These are phyloP conservation scores for Pisolithus thermaeus DNA, from an alignment of 1,284 basidiomycete genomes.

Conservation along the genomic window DNA sequence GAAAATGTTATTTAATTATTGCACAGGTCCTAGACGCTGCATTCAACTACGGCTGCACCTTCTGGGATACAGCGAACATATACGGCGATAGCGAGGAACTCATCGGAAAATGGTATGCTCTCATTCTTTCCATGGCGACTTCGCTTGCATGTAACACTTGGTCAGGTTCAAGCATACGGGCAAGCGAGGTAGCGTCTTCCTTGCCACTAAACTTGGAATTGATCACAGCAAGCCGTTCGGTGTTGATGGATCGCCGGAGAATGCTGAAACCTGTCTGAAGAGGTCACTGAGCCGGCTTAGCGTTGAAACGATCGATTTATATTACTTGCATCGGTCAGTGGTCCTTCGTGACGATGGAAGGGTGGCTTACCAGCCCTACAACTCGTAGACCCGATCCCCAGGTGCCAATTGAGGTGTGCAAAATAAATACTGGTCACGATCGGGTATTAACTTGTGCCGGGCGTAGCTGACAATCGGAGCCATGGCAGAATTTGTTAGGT, in stretches of 20 bases:
- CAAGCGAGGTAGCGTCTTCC: conserved; percentile 38
- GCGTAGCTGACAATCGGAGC: conserved; percentile 27
- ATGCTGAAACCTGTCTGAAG: conserved; percentile 22
- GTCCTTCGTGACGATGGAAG: background rate
- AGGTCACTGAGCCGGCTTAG: conserved; percentile 28
- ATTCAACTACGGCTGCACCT: conserved; percentile 29
- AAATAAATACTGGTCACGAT: background rate
- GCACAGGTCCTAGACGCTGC: conserved; percentile 26
- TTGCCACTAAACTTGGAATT: conserved; percentile 42
- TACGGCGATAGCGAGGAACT: conserved; percentile 35
- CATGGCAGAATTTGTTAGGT: conserved; percentile 32
- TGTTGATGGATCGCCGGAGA: conserved; percentile 18
- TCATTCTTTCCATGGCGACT: background rate
- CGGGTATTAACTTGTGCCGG: background rate
- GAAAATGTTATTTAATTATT: background rate
- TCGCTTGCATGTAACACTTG: background rate
- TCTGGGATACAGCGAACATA: conserved; percentile 36
- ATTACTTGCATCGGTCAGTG: conserved; percentile 26
- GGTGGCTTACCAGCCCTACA: background rate
- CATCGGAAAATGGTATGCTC: conserved; percentile 34
- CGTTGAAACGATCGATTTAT: conserved; percentile 29
- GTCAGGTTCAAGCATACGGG: conserved; percentile 33
- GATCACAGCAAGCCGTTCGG: conserved; percentile 7
- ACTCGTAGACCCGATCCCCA: conserved; percentile 12
- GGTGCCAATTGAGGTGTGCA: conserved; percentile 15